Base-by-base conservation (phyloP, 2,329 filamentous ascomycete species). In the Colletotrichum acutatum region DNA sequence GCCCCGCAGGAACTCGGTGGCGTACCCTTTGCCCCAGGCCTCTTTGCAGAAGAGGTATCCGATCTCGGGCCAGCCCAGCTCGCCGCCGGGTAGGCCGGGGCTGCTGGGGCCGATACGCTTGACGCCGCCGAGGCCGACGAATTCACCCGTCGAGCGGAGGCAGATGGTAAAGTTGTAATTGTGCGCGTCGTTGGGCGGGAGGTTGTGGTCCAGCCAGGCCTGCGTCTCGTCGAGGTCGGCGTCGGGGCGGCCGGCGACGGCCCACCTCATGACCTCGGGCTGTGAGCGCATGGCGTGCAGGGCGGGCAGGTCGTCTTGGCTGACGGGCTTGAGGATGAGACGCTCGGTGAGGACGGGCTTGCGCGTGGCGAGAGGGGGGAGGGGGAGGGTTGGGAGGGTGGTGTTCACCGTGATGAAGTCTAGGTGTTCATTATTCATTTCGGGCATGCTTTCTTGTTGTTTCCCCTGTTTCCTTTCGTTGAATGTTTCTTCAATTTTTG, bases 241-340 rank as follows among this genome's bases (percentile, higher is more conserved):
- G 80, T 91, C 87, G 9, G 82, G 75, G 9, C 76, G 68, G 70
- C 85, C 86, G 75, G 78, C 75, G 3, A 74, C 66, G 66, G 90
- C 91, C 84, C 87, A 91, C 67, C 80, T 79, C 92, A 94, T 93
- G 59, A 91, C 89, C 75, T 91, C 89, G 5, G 86, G 85, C 78
- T 91, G 84, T 16, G 83, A 84, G 28, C 91, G 89, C 66, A 94
- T 82, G 26, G 81, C 80, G 74, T 89, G 82, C 19, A 91, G 73
- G 7, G 82, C 86, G 1, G 82, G 80, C 2, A 89, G 81, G 78
- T 93, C 90, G 3, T 85, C 81, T 22, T 84, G 79, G 1, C 77
- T 76, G 52, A 89, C 80, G 2, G 88, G 87, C 19, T 90, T 84
- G 64, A 93, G 79, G 30, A 89, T 77, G 24, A 93, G 84, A 7